Evolutionary conservation across 805 yeast genomes (phyloP).

Genomic region (Citeromyces nyonsensis): DNA sequence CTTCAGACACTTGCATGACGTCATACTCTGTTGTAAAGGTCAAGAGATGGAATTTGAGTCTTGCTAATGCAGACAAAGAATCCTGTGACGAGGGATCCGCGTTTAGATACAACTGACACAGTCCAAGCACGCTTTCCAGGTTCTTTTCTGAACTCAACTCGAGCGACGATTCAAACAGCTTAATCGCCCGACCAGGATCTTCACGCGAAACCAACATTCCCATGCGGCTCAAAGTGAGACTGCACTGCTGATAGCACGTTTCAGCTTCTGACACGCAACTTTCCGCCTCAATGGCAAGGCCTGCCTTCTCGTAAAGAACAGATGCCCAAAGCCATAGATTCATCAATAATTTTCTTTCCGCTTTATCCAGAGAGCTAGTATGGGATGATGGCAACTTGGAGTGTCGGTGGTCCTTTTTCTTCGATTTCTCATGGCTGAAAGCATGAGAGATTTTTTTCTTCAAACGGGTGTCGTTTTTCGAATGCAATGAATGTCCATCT

Average conservation of each 20-base stretch:
- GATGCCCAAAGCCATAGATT: slow-evolving; percentile 67
- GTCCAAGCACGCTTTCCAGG: slow-evolving; percentile 36
- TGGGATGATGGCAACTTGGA: slow-evolving; percentile 5
- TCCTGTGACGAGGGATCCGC: slow-evolving; percentile 31
- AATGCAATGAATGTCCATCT: slow-evolving; percentile 3
- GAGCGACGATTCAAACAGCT: slow-evolving; percentile 50
- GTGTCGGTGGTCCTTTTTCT: slow-evolving; percentile 6
- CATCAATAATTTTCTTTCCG: slow-evolving; percentile 29
- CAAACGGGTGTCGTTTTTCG: slow-evolving; percentile 6
- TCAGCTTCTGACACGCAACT: slow-evolving; percentile 65
- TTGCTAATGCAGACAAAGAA: slow-evolving; percentile 40
- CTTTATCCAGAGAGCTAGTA: slow-evolving; percentile 1
- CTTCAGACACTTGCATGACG: slow-evolving; percentile 31
- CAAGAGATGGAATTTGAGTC: slow-evolving; percentile 32
- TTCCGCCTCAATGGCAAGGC: slow-evolving; percentile 42
- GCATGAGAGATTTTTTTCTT: slow-evolving; percentile 2
- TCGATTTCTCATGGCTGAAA: slow-evolving; percentile 4
- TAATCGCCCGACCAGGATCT: slow-evolving; percentile 27
- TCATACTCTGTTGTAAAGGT: slow-evolving; percentile 20
- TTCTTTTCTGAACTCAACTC: slow-evolving; percentile 28
- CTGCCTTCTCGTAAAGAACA: slow-evolving; percentile 41
- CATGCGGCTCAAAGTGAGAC: slow-evolving; percentile 30
- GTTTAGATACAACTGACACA: slow-evolving; percentile 30
- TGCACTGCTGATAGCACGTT: slow-evolving; percentile 24
- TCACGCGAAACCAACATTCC: slow-evolving; percentile 24